phyloP scores from a whole-genome alignment of 2,329 filamentous ascomycete species.

The Fusarium sp. region DNA sequence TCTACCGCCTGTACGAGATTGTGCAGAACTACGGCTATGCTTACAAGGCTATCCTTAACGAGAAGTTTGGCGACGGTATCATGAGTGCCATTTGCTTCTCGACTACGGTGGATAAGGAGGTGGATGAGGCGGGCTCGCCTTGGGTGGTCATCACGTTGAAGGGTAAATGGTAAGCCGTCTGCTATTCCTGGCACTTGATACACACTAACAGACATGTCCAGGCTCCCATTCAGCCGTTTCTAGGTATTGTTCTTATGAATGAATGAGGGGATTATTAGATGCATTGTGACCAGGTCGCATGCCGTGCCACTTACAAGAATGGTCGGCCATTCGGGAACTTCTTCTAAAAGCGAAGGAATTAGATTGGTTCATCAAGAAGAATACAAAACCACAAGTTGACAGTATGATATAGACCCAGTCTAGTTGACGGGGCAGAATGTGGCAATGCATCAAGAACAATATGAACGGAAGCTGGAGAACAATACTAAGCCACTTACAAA shows the following conservation, averaged over 20 bases:
- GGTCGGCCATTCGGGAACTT: not conserved
- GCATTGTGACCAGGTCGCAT: not conserved
- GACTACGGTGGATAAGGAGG: constrained; percentile 93
- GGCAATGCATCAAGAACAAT: constrained; percentile 27
- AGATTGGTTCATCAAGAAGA: not conserved
- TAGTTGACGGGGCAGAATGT: not conserved
- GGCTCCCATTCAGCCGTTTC: constrained; percentile 51
- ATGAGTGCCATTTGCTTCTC: constrained; percentile 96
- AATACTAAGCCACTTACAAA: constrained; percentile 47
- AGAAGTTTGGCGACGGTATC: constrained; percentile 94
- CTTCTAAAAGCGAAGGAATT: not conserved
- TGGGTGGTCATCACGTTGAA: constrained; percentile 88
- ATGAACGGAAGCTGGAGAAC: constrained; percentile 43
- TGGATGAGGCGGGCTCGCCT: constrained; percentile 79
- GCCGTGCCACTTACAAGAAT: not conserved
- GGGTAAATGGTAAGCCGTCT: constrained; percentile 79
- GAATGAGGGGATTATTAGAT: not conserved
- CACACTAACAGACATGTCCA: constrained; percentile 24
- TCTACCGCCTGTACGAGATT: constrained; percentile 93
- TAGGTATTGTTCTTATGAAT: constrained; percentile 24
- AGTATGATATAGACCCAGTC: not conserved
- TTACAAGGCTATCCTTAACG: constrained; percentile 94
- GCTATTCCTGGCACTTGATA: not conserved
- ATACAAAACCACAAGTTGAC: not conserved
- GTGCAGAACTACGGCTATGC: constrained; percentile 97